These are phyloP conservation scores for Botrytis fabae DNA, from an alignment of 2,329 filamentous ascomycete species.

Conservation along the genomic window DNA sequence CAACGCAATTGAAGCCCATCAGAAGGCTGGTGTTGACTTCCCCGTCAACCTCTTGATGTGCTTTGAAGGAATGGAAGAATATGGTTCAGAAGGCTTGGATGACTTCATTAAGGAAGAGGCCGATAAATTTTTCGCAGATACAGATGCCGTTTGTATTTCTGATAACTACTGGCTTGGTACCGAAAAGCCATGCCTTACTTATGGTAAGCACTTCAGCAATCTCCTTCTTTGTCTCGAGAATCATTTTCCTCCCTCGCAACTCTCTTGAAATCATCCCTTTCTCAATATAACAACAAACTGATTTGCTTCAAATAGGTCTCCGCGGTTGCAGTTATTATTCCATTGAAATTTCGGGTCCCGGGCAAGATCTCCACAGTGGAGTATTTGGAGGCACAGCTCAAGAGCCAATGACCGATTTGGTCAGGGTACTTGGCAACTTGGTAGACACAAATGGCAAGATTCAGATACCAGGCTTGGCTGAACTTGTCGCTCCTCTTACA, in stretches of 20 bases:
- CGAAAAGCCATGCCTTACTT: constrained; percentile 96
- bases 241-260: neutral
- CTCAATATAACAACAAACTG: neutral
- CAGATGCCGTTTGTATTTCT: constrained; percentile 95
- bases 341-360: constrained; percentile 85
- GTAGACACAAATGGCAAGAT: constrained; percentile 93
- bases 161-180: constrained; percentile 99
- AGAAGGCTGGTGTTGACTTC: constrained; percentile 90
- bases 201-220: constrained; percentile 49
- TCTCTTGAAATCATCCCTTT: neutral
- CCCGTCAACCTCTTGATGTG: constrained; percentile 99
- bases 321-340: constrained; percentile 98
- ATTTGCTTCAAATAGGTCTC: constrained; percentile 51
- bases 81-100: constrained; percentile 93
- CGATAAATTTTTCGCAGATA: constrained; percentile 91
- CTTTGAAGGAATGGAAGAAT: constrained; percentile 99
- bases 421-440: constrained; percentile 76
- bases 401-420: constrained; percentile 97
- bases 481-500: constrained; percentile 87
- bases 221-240: neutral
- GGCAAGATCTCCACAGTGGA: constrained; percentile 91
- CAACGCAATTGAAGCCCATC: constrained; percentile 96
- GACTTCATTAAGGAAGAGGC: constrained; percentile 90
- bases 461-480: constrained; percentile 86
- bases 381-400: constrained; percentile 96